Conservation (phyloP, 2,329 filamentous ascomycete genomes). For the Fusarium sp. region DNA sequence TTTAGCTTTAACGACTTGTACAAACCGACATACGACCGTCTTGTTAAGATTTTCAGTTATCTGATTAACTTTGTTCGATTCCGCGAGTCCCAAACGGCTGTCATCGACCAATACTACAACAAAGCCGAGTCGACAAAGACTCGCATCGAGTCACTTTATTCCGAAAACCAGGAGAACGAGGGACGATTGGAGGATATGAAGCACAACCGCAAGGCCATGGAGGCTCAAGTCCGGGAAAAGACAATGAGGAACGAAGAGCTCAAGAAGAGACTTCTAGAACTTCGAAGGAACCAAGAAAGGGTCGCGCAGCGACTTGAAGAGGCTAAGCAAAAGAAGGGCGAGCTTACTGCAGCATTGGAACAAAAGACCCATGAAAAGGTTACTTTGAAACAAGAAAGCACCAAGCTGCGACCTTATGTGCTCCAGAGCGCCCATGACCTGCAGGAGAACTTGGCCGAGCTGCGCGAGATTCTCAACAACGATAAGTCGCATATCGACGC, state of each 20-base stretch:
- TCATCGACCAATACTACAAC: slow-evolving; percentile 95
- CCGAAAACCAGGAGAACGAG: slow-evolving; percentile 89
- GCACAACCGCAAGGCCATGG: slow-evolving; percentile 81
- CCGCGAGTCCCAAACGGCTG: slow-evolving; percentile 87
- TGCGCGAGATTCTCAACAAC: slow-evolving; percentile 79
- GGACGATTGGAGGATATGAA: slow-evolving; percentile 82
- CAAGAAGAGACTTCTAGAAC: slow-evolving; percentile 82
- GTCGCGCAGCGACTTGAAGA: slow-evolving; percentile 86
- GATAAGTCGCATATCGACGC: slow-evolving; percentile 89
- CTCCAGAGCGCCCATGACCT: slow-evolving; percentile 87
- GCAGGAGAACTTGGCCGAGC: slow-evolving; percentile 82
- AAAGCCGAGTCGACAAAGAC: slow-evolving; percentile 87
- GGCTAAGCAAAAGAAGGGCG: slow-evolving; percentile 81
- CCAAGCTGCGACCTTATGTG: slow-evolving; percentile 91
- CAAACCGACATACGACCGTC: slow-evolving; percentile 86
- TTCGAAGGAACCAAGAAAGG: slow-evolving; percentile 83
- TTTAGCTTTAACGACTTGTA: slow-evolving; percentile 94
- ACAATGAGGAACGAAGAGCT: slow-evolving; percentile 86
- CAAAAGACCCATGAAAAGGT: slow-evolving; percentile 77
- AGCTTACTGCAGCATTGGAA: slow-evolving; percentile 77
- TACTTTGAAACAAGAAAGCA: slow-evolving; percentile 82
- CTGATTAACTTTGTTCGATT: slow-evolving; percentile 99
- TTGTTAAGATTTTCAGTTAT: slow-evolving; percentile 96
- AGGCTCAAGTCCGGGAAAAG: slow-evolving; percentile 85
- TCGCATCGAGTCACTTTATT: slow-evolving; percentile 86